Percentiles rank a stretch among this genome's conserved stretches.
Conservation (phyloP, 75 land plant genomes). For the Sequoia sempervirens region DNA sequence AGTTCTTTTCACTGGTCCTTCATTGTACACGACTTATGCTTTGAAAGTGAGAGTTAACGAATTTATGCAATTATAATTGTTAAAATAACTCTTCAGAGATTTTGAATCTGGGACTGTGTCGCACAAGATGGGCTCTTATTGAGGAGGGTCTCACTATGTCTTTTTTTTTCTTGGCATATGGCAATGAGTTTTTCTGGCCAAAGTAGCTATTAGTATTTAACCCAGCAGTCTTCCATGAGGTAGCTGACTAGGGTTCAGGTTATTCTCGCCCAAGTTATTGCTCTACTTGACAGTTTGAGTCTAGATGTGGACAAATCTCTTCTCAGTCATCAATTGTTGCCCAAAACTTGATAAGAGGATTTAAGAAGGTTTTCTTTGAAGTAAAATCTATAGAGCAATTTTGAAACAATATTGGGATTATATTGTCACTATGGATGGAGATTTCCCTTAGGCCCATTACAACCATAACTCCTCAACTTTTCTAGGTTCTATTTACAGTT, state of each 20-base stretch:
- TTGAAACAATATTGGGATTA: not conserved
- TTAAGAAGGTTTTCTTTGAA: not conserved
- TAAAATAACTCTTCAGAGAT: not conserved
- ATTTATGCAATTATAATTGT: too few species aligned
- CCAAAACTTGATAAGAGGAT: not conserved
- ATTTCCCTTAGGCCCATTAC: not conserved
- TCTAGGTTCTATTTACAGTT: not conserved
- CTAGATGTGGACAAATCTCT: not conserved
- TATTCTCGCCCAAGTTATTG: not conserved
- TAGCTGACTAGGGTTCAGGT: not conserved
- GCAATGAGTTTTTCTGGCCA: not conserved
- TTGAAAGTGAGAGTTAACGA: not conserved
- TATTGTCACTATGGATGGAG: not conserved
- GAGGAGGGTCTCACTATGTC: not conserved
- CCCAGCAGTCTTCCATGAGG: not conserved
- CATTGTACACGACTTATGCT: not conserved
- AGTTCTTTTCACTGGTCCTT: not conserved
- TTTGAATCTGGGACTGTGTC: not conserved
- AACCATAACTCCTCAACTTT: not conserved
- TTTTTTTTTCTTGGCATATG: not conserved
- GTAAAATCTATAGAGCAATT: not conserved
- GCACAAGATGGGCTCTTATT: not conserved
- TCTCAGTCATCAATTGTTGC: not conserved
- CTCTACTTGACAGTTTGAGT: not conserved
- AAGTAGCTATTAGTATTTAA: not conserved